Percentiles rank a stretch among this genome's conserved stretches.
phyloP scores from a whole-genome alignment of 495 filamentous ascomycete genomes.

The Xylaria nigripes region DNA sequence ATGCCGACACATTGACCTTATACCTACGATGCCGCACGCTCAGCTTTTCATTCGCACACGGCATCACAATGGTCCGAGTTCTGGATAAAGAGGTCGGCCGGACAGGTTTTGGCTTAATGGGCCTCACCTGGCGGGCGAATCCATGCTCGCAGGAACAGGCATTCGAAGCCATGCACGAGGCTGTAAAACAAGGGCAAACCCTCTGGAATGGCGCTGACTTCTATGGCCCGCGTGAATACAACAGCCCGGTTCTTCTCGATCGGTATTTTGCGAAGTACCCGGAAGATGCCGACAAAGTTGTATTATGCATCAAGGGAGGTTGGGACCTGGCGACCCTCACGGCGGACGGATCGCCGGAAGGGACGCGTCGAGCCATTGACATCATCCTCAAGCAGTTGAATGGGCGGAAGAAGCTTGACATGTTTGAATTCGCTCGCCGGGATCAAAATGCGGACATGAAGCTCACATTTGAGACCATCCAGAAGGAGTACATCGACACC shows the following conservation, averaged over 20 bases:
- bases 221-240: conserved; percentile 64
- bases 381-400: conserved; percentile 53
- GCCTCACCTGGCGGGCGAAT: conserved; percentile 64
- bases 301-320: conserved; percentile 60
- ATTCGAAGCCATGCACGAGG: conserved; percentile 58
- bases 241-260: conserved; percentile 57
- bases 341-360: conserved; percentile 54
- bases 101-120: conserved; percentile 55
- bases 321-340: conserved; percentile 23
- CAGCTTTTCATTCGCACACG: not conserved
- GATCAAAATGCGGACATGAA: conserved; percentile 50
- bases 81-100: conserved; percentile 43
- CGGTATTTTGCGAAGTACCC: conserved; percentile 62
- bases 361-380: conserved; percentile 59
- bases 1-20: too few species aligned
- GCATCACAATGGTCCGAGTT: conserved; percentile 39
- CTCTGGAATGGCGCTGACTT: conserved; percentile 80
- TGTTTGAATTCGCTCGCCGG: conserved; percentile 70
- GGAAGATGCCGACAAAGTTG: conserved; percentile 56
- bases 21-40: too few species aligned
- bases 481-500: conserved; percentile 56
- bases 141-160: conserved; percentile 52
- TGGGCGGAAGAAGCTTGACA: conserved; percentile 72
- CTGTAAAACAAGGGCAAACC: conserved; percentile 56
- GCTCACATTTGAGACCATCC: conserved; percentile 44